Conservation (phyloP, 139 green algal species). For the Ulvella scutata region DNA sequence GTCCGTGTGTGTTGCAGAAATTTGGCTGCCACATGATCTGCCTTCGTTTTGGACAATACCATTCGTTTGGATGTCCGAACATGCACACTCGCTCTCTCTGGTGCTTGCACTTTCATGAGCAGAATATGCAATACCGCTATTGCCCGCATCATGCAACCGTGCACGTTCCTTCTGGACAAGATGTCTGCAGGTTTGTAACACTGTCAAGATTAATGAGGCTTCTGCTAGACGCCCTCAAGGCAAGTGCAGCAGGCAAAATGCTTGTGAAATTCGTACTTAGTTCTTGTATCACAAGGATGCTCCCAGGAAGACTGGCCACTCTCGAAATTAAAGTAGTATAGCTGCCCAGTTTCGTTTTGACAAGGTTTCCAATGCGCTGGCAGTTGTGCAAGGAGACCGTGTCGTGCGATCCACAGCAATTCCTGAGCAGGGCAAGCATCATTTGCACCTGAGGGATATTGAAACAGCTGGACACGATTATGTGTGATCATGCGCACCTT, state of each 20-base stretch:
- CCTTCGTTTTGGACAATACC: no score
- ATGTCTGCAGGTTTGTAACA: no score
- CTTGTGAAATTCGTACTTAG: conserved; percentile 17
- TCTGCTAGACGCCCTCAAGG: neutral
- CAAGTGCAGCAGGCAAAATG: no score
- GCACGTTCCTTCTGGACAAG: no score
- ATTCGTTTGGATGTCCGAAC: no score
- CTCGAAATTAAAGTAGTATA: conserved; percentile 77
- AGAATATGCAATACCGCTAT: no score
- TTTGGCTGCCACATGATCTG: no score
- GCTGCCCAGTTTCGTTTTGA: conserved; percentile 45
- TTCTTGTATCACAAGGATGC: conserved; percentile 59
- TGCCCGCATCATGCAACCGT: no score
- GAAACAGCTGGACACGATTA: no score
- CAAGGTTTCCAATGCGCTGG: conserved; percentile 68
- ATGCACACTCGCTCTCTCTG: no score
- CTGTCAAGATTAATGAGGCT: neutral
- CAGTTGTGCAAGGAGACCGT: conserved; percentile 56
- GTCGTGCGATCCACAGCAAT: conserved; percentile 58
- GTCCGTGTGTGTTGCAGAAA: no score
- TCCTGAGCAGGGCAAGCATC: conserved; percentile 16
- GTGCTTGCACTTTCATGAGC: no score
- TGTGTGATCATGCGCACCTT: conserved; percentile 12
- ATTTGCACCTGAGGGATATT: neutral
- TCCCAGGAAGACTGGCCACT: conserved; percentile 65